Conservation (phyloP, 176 grass and related monocot species). For the Aegilops speltoides region DNA sequence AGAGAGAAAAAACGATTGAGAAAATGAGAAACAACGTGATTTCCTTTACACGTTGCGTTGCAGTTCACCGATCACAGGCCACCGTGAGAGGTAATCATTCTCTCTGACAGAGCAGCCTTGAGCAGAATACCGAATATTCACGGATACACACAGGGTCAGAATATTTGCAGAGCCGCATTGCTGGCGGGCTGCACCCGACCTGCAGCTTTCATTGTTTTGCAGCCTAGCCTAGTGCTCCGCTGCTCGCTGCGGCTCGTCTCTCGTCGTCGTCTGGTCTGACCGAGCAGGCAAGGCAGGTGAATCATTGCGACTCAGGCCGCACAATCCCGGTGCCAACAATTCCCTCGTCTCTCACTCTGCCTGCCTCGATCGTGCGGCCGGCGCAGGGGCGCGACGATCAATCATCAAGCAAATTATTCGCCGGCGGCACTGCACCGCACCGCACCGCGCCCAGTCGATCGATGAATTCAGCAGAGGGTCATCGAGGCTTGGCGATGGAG, state of each 20-base stretch:
- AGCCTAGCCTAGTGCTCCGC: background rate
- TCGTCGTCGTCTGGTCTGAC: background rate
- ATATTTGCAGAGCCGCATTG: background rate
- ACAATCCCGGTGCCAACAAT: background rate
- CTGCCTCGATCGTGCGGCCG: background rate
- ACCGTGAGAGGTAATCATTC: too few relatives aligned
- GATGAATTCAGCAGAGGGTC: background rate
- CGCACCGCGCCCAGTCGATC: background rate
- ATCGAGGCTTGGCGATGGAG: background rate
- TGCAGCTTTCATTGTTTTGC: background rate
- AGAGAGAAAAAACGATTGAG: too few relatives aligned
- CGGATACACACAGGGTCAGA: background rate
- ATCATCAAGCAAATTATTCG: constrained; percentile 21
- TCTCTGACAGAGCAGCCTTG: background rate
- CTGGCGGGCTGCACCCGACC: background rate
- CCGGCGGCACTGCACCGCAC: background rate
- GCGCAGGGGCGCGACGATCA: background rate
- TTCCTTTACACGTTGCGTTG: too few relatives aligned
- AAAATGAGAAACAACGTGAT: too few relatives aligned
- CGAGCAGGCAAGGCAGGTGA: background rate
- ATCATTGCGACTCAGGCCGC: constrained; percentile 24
- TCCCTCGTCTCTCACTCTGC: background rate
- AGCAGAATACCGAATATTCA: background rate
- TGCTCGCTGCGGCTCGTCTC: background rate
- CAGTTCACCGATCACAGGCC: too few relatives aligned